These are phyloP conservation scores for Camelina laxa DNA, from an alignment of 345 rosid genomes.

Conservation along the genomic window DNA sequence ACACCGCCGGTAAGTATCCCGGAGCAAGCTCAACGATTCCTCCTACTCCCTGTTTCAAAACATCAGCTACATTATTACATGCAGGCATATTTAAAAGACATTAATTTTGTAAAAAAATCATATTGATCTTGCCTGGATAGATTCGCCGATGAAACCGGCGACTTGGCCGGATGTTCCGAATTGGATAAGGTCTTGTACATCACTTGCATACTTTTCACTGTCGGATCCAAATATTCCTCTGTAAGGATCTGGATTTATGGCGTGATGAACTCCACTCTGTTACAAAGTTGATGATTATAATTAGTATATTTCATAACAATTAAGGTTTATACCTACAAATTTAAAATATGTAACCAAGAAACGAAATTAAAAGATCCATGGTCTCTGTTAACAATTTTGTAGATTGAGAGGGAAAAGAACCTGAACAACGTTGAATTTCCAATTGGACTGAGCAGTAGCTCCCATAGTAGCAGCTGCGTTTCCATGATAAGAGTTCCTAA, in stretches of 20 bases:
- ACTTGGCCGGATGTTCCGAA: conserved; percentile 84
- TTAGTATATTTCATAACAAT: background rate
- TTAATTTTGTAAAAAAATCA: too few species aligned
- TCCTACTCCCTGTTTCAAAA: conserved; percentile 75
- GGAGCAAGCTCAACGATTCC: conserved; percentile 92
- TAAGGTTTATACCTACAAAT: too few species aligned
- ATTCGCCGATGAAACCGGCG: conserved; percentile 85
- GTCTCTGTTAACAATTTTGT: too few species aligned
- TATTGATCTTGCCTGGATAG: conserved; percentile 64
- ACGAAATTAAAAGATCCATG: too few species aligned
- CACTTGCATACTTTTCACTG: conserved; percentile 80
- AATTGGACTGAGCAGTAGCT: conserved; percentile 76
- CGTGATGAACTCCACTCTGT: conserved; percentile 95
- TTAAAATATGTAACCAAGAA: too few species aligned
- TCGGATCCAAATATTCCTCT: conserved; percentile 89
- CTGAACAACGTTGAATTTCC: conserved; percentile 90
- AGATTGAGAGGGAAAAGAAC: conserved; percentile 42
- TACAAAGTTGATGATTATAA: conserved; percentile 11
- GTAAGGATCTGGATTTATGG: conserved; percentile 93
- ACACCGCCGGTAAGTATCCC: conserved; percentile 78
- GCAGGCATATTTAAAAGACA: background rate
- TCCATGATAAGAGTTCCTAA: conserved; percentile 91
- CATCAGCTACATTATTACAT: background rate
- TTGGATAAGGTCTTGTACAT: conserved; percentile 74
- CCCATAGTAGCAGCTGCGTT: conserved; percentile 89